Conservation (phyloP, 495 filamentous ascomycete species). For the Thermochaetoides thermophila region DNA sequence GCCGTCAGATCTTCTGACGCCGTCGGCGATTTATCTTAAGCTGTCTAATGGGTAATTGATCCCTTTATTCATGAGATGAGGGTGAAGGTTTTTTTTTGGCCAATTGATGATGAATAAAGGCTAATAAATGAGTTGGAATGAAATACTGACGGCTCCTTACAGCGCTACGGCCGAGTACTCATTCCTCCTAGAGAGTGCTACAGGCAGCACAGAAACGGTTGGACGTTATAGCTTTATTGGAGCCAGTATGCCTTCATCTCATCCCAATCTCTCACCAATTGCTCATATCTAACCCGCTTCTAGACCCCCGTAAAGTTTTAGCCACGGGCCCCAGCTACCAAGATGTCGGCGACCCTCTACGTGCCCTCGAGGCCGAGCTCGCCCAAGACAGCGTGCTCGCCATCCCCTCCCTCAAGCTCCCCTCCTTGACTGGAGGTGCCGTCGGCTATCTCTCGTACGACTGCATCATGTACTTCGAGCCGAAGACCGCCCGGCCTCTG, state of each 20-base stretch:
- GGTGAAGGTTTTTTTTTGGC: neutral
- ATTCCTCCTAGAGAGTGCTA: slow-evolving; percentile 90
- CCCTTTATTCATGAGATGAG: no score
- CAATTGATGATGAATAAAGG: neutral
- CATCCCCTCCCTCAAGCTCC: slow-evolving; percentile 65
- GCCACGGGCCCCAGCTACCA: slow-evolving; percentile 82
- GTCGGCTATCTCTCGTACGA: slow-evolving; percentile 96
- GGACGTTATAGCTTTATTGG: slow-evolving; percentile 92
- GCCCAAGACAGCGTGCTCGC: slow-evolving; percentile 58
- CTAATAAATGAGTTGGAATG: neutral
- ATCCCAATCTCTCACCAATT: no score
- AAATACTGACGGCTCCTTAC: slow-evolving; percentile 17
- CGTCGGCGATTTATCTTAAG: slow-evolving; percentile 82
- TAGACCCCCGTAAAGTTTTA: slow-evolving; percentile 60
- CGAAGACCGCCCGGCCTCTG: slow-evolving; percentile 71
- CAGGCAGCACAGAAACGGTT: slow-evolving; percentile 82
- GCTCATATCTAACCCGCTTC: slow-evolving; percentile 1
- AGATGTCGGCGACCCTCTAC: slow-evolving; percentile 65
- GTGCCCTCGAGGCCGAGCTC: slow-evolving; percentile 64
- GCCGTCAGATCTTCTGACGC: slow-evolving; percentile 81
- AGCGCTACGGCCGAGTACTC: slow-evolving; percentile 54
- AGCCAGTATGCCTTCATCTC: slow-evolving; percentile 50
- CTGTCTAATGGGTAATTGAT: slow-evolving; percentile 34
- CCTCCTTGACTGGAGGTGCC: slow-evolving; percentile 77
- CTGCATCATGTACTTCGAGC: slow-evolving; percentile 94